Percentiles rank a stretch among this genome's conserved stretches.
Conservation (phyloP, 108 stramenopile genomes). For the Pinguiococcus pyrenoidosus region DNA sequence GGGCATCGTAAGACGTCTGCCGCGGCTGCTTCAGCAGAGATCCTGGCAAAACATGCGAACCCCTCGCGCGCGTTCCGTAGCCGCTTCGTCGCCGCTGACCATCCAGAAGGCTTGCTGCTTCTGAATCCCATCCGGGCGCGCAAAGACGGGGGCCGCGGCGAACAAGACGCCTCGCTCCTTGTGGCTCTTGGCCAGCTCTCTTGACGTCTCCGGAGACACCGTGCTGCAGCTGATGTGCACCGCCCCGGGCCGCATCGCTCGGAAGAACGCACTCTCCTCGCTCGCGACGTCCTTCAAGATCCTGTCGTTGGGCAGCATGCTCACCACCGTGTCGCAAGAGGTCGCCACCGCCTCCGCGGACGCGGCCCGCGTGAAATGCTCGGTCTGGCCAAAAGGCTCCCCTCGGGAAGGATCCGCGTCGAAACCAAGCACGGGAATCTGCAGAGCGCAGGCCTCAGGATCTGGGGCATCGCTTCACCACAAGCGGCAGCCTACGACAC, state of each 20-base stretch:
- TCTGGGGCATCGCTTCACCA: too few species aligned
- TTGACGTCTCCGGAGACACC: slow-evolving; percentile 4
- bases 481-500: too few species aligned
- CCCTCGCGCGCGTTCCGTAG: neutral
- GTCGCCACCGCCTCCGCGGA: too few species aligned
- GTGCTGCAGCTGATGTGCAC: slow-evolving; percentile 17
- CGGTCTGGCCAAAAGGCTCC: too few species aligned
- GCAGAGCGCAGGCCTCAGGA: too few species aligned
- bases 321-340: slow-evolving; percentile 2
- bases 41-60: neutral
- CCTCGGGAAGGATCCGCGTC: too few species aligned
- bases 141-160: slow-evolving; percentile 8
- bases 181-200: slow-evolving; percentile 1
- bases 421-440: too few species aligned
- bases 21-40: too few species aligned
- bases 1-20: too few species aligned
- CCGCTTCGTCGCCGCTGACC: neutral
- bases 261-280: too few species aligned
- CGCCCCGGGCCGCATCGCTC: neutral
- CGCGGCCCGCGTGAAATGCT: too few species aligned
- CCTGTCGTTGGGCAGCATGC: slow-evolving; percentile 4
- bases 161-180: neutral
- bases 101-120: neutral
- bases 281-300: neutral
- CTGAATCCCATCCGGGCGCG: slow-evolving; percentile 8